Evolutionary conservation across 2,329 filamentous ascomycete genomes (phyloP).

Genomic region (Capronia americana): DNA sequence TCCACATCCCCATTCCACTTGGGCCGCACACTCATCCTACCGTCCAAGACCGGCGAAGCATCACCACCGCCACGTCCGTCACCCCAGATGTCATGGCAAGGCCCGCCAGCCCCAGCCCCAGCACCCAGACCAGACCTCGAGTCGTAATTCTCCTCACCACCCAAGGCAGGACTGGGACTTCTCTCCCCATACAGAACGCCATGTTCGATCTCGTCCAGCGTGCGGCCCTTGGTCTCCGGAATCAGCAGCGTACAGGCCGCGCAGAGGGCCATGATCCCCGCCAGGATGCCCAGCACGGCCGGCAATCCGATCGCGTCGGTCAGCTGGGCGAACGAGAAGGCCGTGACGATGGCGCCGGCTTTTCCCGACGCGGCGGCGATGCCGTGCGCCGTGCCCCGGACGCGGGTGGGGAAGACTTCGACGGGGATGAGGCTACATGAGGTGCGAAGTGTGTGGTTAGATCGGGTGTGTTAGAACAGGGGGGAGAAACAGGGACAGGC

Average conservation of each 20-base stretch:
- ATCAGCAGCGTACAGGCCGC: constrained; percentile 39
- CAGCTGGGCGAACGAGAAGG: constrained; percentile 40
- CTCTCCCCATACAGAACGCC: constrained; percentile 25
- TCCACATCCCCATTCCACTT: neutral
- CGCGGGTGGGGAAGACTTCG: constrained; percentile 69
- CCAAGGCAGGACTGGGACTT: neutral
- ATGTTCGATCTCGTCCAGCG: constrained; percentile 40
- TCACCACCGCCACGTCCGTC: neutral
- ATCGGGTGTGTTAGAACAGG: constrained; percentile 42
- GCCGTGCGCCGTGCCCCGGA: constrained; percentile 67
- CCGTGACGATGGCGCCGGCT: constrained; percentile 57
- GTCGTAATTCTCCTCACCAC: neutral
- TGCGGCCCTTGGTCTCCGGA: constrained; percentile 42
- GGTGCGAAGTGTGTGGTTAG: no score
- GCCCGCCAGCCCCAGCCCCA: neutral
- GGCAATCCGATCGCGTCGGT: constrained; percentile 38
- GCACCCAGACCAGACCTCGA: neutral
- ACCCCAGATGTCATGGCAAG: neutral
- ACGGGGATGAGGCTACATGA: constrained; percentile 69
- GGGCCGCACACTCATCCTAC: constrained; percentile 4
- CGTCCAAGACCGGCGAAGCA: constrained; percentile 6
- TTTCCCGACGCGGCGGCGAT: constrained; percentile 68
- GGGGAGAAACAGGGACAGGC: neutral
- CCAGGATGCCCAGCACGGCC: constrained; percentile 39
- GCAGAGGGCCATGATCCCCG: constrained; percentile 40